Percentiles rank a stretch among this genome's conserved stretches.
Evolutionary conservation across 164 flowering plant genomes (phyloP).

Genomic region (Umbilicus rupestris): DNA sequence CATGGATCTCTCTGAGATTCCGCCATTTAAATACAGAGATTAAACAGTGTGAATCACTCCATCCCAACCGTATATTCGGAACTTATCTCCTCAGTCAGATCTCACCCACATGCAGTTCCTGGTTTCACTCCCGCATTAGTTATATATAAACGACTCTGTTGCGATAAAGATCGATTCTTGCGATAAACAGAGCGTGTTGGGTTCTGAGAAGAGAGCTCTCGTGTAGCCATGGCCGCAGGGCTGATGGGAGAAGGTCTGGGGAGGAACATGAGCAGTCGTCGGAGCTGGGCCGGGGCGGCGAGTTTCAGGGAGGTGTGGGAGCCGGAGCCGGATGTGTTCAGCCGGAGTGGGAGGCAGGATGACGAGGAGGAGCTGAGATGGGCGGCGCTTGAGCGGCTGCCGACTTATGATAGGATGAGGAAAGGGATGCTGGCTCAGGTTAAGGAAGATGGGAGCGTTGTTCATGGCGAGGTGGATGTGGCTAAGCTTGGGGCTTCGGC

Average conservation of each 20-base stretch:
- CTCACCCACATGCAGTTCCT: no score
- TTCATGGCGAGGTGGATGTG: slow-evolving; percentile 24
- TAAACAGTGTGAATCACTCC: no score
- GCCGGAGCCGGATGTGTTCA: slow-evolving; percentile 11
- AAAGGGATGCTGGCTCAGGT: slow-evolving; percentile 28
- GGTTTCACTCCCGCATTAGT: no score
- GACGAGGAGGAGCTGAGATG: slow-evolving; percentile 40
- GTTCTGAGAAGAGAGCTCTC: no score
- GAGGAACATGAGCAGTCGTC: slow-evolving; percentile 18
- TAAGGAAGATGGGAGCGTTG: slow-evolving; percentile 19
- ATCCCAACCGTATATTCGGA: no score
- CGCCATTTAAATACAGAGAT: background rate
- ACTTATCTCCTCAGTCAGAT: no score
- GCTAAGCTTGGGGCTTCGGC: slow-evolving; percentile 20
- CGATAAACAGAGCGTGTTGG: no score
- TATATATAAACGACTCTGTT: no score
- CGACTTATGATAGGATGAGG: slow-evolving; percentile 32
- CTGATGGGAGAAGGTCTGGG: slow-evolving; percentile 23
- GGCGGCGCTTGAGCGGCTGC: slow-evolving; percentile 48
- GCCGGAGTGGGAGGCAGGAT: slow-evolving; percentile 9
- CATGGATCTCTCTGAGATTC: background rate
- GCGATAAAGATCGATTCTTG: no score
- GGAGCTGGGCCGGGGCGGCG: slow-evolving; percentile 15
- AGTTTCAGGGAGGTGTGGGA: slow-evolving; percentile 28
- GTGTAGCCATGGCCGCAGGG: slow-evolving; percentile 13